Evolutionary conservation across 2,329 filamentous ascomycete species (phyloP).

Genomic region (Rhinocladiella mackenziei): DNA sequence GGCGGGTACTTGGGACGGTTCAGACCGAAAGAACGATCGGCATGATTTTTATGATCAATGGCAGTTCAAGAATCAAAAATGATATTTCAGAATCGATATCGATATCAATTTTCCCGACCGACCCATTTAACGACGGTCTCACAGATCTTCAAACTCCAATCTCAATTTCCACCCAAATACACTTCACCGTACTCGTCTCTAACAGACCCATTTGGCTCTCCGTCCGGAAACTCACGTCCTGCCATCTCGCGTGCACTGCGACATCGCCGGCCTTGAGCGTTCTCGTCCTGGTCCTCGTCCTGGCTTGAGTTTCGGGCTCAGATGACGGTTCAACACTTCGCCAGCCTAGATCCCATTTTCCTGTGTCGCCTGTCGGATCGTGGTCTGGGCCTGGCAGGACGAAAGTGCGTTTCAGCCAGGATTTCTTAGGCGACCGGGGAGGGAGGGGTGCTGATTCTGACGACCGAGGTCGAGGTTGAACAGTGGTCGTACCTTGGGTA

Average conservation of each 20-base stretch:
- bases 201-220: slow-evolving; percentile 45
- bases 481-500: background rate
- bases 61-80: background rate
- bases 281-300: background rate
- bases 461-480: background rate
- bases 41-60: too few species aligned
- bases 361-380: slow-evolving; percentile 26
- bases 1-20: too few species aligned
- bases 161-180: slow-evolving; percentile 34
- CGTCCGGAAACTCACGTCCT: slow-evolving; percentile 41
- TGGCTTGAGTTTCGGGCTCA: background rate
- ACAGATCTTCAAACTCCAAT: slow-evolving; percentile 25
- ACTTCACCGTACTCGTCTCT: slow-evolving; percentile 39
- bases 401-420: slow-evolving; percentile 22
- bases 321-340: slow-evolving; percentile 7
- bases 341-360: slow-evolving; percentile 35
- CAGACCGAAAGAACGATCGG: too few species aligned
- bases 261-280: slow-evolving; percentile 30
- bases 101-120: background rate
- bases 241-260: slow-evolving; percentile 35
- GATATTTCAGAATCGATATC: background rate
- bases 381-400: slow-evolving; percentile 19
- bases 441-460: slow-evolving; percentile 5
- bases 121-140: background rate
- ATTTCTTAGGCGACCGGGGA: slow-evolving; percentile 12